Evolutionary conservation across 257 asterid species (phyloP).

Genomic region (Haberlea rhodopensis): DNA sequence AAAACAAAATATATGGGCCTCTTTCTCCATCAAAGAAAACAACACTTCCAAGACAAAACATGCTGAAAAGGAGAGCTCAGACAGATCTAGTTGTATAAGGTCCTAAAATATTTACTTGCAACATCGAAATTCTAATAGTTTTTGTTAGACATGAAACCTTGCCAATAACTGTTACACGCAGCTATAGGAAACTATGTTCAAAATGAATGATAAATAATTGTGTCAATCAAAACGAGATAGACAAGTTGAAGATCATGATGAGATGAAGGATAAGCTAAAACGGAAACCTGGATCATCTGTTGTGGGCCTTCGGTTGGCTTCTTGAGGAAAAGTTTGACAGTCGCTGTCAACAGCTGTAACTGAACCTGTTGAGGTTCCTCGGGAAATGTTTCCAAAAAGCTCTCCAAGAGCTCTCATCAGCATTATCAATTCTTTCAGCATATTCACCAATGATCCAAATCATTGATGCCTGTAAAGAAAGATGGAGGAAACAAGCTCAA

Average conservation of each 20-base stretch:
- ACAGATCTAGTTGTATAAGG: neutral
- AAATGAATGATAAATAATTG: constrained; percentile 12
- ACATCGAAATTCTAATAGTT: neutral
- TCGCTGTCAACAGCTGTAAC: constrained; percentile 93
- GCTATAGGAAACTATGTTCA: constrained; percentile 11
- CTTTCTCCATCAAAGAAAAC: neutral
- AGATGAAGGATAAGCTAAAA: constrained; percentile 21
- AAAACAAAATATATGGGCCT: neutral
- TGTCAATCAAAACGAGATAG: constrained; percentile 5
- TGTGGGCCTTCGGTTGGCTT: constrained; percentile 99
- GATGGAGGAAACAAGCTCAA: constrained; percentile 27
- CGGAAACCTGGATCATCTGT: constrained; percentile 93
- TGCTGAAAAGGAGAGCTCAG: neutral
- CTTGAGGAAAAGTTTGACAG: constrained; percentile 97
- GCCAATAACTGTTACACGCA: constrained; percentile 7
- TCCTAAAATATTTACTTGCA: constrained; percentile 8
- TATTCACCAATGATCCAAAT: constrained; percentile 99
- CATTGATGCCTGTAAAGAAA: constrained; percentile 84
- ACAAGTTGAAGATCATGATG: constrained; percentile 15
- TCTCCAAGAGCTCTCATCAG: constrained; percentile 98
- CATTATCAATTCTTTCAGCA: constrained; percentile 99
- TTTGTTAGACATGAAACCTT: neutral
- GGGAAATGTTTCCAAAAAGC: constrained; percentile 94
- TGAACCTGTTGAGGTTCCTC: constrained; percentile 99
- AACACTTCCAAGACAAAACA: neutral